Conservation (phyloP, 441 rosid species). For the Corymbia calophylla region DNA sequence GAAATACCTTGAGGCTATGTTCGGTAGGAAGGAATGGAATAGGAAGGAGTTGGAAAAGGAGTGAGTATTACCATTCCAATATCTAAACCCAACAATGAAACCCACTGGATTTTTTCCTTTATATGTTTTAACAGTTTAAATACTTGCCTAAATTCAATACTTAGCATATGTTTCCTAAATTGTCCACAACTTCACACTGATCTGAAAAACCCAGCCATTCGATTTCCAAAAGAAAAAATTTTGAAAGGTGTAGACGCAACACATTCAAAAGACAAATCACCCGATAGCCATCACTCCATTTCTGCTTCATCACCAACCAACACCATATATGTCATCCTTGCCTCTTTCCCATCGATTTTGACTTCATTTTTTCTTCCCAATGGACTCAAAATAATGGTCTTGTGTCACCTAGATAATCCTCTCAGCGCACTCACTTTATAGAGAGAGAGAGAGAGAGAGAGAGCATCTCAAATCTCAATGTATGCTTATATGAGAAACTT, state of each 20-base stretch:
- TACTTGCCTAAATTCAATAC: not conserved
- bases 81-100: not conserved
- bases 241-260: not conserved
- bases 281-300: not conserved
- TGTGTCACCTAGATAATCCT: not conserved
- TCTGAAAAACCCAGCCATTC: not conserved
- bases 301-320: not conserved
- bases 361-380: not conserved
- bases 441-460: not conserved
- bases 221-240: not conserved
- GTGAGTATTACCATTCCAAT: not conserved
- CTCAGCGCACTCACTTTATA: not conserved
- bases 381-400: not conserved
- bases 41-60: not conserved
- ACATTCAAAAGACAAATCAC: not conserved
- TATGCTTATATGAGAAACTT: not conserved
- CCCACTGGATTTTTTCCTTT: not conserved
- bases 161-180: not conserved
- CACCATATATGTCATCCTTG: not conserved
- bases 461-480: not conserved
- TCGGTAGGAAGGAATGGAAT: not conserved
- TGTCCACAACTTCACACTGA: not conserved
- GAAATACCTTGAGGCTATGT: not conserved
- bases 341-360: not conserved
- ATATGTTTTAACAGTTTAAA: not conserved